A percentile compares a stretch with the other conserved stretches of the same genome.
phyloP scores from a whole-genome alignment of 1,139 yeast species.

The Sugiyamaella sp. region DNA sequence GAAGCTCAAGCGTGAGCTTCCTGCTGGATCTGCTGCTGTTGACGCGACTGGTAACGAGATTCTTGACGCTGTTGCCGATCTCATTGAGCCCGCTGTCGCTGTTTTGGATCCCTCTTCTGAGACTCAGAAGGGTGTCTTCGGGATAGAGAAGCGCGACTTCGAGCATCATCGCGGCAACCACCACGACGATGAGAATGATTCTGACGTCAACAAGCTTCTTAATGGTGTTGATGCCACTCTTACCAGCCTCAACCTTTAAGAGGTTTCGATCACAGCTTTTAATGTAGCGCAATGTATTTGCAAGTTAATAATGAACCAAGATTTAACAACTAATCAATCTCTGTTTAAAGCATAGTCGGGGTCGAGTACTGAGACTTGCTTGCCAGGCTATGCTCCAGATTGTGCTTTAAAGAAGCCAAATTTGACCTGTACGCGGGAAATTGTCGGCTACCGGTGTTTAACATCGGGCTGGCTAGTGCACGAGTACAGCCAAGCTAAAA shows the following conservation, averaged over 20 bases:
- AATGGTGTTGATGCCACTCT: background rate
- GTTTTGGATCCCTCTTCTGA: background rate
- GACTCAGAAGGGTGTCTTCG: constrained; percentile 3
- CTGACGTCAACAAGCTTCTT: background rate
- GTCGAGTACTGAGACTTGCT: too few species aligned
- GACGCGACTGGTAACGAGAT: background rate
- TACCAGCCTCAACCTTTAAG: background rate
- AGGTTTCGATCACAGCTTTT: background rate
- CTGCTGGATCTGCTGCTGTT: background rate
- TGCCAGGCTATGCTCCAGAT: too few species aligned
- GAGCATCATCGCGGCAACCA: background rate
- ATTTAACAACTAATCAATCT: too few species aligned
- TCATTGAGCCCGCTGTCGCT: background rate
- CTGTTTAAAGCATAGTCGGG: too few species aligned
- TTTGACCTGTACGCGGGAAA: too few species aligned
- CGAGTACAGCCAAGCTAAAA: too few species aligned
- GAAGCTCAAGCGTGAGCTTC: background rate
- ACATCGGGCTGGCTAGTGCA: too few species aligned
- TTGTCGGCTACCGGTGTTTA: too few species aligned
- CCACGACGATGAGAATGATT: background rate
- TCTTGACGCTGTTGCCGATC: background rate
- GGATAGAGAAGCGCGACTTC: background rate
- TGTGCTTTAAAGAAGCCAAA: too few species aligned
- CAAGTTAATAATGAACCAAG: too few species aligned
- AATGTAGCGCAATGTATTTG: background rate